Percentiles rank a stretch among this genome's conserved stretches.
phyloP scores from a whole-genome alignment of 2,329 filamentous ascomycete genomes.

The Lecanicillium sp. region DNA sequence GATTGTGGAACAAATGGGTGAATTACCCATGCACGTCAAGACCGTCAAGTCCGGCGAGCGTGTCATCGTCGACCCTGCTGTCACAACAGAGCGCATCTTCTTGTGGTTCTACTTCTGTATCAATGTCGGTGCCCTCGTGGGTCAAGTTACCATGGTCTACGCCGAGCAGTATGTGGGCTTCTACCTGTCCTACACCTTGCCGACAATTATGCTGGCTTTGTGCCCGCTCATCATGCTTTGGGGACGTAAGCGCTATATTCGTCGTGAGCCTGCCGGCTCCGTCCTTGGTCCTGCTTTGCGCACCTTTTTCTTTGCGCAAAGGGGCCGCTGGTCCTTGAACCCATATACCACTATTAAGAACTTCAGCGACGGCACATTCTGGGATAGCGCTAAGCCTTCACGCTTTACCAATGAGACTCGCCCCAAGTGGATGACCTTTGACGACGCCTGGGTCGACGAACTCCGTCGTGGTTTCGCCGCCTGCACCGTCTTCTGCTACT shows the following conservation, averaged over 20 bases:
- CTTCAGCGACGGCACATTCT: conserved; percentile 49
- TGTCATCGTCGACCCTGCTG: conserved; percentile 56
- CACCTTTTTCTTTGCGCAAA: conserved; percentile 53
- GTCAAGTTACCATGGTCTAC: conserved; percentile 61
- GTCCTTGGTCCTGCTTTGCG: conserved; percentile 57
- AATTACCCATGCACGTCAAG: conserved; percentile 45
- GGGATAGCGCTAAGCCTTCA: conserved; percentile 63
- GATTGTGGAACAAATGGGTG: conserved; percentile 56
- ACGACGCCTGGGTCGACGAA: conserved; percentile 73
- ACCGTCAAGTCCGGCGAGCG: conserved; percentile 47
- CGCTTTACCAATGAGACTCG: conserved; percentile 43
- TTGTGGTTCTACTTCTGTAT: conserved; percentile 66
- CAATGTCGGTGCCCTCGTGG: conserved; percentile 58
- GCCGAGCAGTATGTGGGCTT: conserved; percentile 69
- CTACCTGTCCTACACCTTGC: conserved; percentile 61
- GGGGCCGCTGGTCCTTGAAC: conserved; percentile 62
- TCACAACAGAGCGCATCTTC: conserved; percentile 56
- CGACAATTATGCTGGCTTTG: conserved; percentile 54
- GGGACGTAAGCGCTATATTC: conserved; percentile 49
- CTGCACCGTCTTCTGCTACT: conserved; percentile 62
- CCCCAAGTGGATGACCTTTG: conserved; percentile 67
- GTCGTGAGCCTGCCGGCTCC: conserved; percentile 54
- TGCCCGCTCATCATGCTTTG: conserved; percentile 56
- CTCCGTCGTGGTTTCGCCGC: conserved; percentile 59
- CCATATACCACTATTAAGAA: conserved; percentile 50